Conservation (phyloP, 306 rosid species). For the Sophora flavescens region DNA sequence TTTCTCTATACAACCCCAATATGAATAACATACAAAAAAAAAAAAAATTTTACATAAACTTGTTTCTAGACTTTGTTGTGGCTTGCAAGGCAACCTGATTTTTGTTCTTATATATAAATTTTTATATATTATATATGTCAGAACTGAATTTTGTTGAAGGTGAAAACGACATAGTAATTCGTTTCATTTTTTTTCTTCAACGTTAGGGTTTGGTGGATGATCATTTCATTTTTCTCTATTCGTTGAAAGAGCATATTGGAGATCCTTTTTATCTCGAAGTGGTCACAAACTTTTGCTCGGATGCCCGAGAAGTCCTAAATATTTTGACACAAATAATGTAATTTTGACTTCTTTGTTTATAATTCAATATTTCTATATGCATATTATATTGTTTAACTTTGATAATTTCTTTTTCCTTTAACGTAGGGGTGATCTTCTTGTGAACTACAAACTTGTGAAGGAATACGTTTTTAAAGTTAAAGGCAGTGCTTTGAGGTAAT, state of each 20-base stretch:
- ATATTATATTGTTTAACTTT: neutral
- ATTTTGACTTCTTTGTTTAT: neutral
- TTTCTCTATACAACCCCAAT: slow-evolving; percentile 26
- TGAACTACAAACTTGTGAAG: neutral
- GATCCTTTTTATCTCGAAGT: slow-evolving; percentile 34
- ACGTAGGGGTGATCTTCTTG: slow-evolving; percentile 3
- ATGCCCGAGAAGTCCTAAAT: slow-evolving; percentile 7
- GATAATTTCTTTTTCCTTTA: neutral
- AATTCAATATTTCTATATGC: neutral
- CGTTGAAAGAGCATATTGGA: slow-evolving; percentile 5
- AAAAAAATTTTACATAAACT: neutral
- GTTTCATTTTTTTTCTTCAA: neutral
- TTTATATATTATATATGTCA: neutral
- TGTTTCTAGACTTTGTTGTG: neutral
- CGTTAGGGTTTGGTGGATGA: slow-evolving; percentile 45
- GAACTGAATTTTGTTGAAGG: neutral
- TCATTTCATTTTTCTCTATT: slow-evolving; percentile 30
- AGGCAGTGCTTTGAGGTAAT: slow-evolving; percentile 45
- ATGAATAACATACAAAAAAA: neutral
- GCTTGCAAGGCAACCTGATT: slow-evolving; percentile 2
- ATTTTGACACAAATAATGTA: slow-evolving; percentile 28
- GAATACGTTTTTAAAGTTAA: slow-evolving; percentile 27
- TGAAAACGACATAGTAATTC: neutral
- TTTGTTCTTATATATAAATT: neutral
- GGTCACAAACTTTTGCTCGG: slow-evolving; percentile 34